Percentiles rank a stretch among this genome's conserved stretches.
Evolutionary conservation across 1,284 basidiomycete species (phyloP).

Genomic region (Apiotrichum akiyoshidainum): DNA sequence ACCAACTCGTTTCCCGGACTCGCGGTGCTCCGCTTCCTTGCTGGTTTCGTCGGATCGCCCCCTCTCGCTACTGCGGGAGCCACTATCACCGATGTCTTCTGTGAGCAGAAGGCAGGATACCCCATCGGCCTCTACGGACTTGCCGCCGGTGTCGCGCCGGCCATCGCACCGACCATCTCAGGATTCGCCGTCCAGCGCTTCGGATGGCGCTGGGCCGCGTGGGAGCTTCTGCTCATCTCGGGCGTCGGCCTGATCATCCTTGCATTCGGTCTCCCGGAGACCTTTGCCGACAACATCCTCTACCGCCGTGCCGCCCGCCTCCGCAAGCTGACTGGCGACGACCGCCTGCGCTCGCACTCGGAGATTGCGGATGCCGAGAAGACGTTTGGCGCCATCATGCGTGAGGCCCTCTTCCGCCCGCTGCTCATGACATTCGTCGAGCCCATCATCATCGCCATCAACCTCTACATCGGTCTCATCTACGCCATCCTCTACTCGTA

Average conservation of each 20-base stretch:
- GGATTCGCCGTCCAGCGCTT: conserved; percentile 34
- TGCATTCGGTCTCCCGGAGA: conserved; percentile 58
- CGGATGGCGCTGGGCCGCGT: conserved; percentile 49
- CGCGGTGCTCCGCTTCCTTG: conserved; percentile 36
- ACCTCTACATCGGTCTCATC: conserved; percentile 31
- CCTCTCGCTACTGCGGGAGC: conserved; percentile 54
- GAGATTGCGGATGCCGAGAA: conserved; percentile 33
- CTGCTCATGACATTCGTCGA: conserved; percentile 39
- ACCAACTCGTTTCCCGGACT: conserved; percentile 40
- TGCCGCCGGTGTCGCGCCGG: conserved; percentile 24
- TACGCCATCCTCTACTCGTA: conserved; percentile 39
- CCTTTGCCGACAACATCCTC: conserved; percentile 62
- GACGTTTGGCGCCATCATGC: conserved; percentile 25
- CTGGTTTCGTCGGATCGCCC: conserved; percentile 10
- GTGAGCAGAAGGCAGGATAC: conserved; percentile 58
- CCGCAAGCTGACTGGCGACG: conserved; percentile 50
- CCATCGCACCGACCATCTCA: conserved; percentile 57
- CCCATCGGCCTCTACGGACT: conserved; percentile 65
- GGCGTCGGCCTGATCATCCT: conserved; percentile 53
- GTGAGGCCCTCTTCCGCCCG: conserved; percentile 38
- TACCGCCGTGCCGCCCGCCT: conserved; percentile 59
- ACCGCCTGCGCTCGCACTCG: conserved; percentile 42
- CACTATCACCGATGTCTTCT: conserved; percentile 66
- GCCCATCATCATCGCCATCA: conserved; percentile 39
- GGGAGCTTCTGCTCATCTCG: conserved; percentile 37